Base-by-base conservation (phyloP, 2,329 filamentous ascomycete genomes). In the Hypoxylon sp. region DNA sequence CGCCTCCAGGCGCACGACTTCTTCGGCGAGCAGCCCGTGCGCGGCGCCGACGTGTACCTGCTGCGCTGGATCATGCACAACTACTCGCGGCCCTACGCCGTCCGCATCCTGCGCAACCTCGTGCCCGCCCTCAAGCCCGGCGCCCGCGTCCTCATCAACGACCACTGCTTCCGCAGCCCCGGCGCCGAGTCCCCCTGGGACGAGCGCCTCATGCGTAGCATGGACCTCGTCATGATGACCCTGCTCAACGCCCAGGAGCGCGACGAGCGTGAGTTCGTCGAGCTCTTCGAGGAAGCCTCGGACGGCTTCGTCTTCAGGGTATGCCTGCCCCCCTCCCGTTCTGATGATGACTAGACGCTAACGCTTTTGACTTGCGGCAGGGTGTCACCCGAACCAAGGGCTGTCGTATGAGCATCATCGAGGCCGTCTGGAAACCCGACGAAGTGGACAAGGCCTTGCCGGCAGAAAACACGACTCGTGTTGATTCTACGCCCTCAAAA, bases 181-280 rank as follows among this genome's bases (percentile, higher is more conserved):
- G 76, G 75, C 0, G 64, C 60, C 2, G 77, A 81, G 60, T 73
- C 70, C 18, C 65, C 74, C 1, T 79, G 76, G 75, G 79, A 82
- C 56, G 78, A 81, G 64, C 78, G 74, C 58, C 69, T 81, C 35
- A 78, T 81, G 54, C 70, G 77, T 10, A 74, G 76, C 27, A 82
- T 83, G 78, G 81, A 83, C 60, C 67, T 83, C 60, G 70, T 81
- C 2, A 83, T 84, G 81, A 65, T 83, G 67, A 75, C 75, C 8
- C 58, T 83, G 27, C 71, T 83, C 31, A 84, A 84, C 60, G 76
- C 81, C 2, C 77, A 81, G 64, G 82, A 84, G 70, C 74, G 82
- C 7, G 73, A 73, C 2, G 77, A 79, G 58, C 66, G 69, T 4
- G 80, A 82, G 58, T 84, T 82, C 55, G 64, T 68, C 26, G 69